Base-by-base conservation (phyloP, 1,139 yeast genomes). In the Pichia terricola region DNA sequence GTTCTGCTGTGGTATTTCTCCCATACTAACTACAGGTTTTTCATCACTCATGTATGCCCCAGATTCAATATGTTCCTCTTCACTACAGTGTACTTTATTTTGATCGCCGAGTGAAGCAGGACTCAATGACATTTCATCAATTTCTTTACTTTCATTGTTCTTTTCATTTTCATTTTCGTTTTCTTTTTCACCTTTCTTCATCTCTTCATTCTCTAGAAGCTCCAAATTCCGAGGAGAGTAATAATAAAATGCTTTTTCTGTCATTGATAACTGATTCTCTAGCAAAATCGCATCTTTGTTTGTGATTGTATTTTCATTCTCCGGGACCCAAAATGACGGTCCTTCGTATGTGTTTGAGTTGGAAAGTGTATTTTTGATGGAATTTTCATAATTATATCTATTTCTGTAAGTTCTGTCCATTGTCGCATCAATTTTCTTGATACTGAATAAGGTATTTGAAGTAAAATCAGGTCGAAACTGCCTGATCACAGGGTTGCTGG, bases 301-400 rank as follows among this genome's bases (percentile, higher is more conserved):
- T 3, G 54, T 53, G 47, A 68, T 64, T 45, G 61, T 64, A 35
- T 61, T 61, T 33, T 51, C 50, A 2, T 67, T 59, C 16, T 53
- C 55, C 4, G 78, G 77, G 22, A 66, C 63, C 74, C 75, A 70
- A 31, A 46, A 35, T 28, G 25, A 7, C 3, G 37, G 26, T 1
- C 32, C 32, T 30, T 30, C 32, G 10, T 7, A 2, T 10, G 7
- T 10, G 7, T 10, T 10, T 30, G 32, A 30, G 11, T 34, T 22
- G 11, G 11, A 10, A 30, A 8, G 10, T 30, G 8, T 11, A 8
- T 30, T 11, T 8, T 8, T 11, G 11, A 30, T 30, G 25, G 35
- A 34, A 16, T 2, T 7, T 34, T 2, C 7, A 10, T 30, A 30
- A 16, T 34, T 34, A 11, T 34, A 22, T 16, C 25, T 34, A 34